A percentile compares a stretch with the other conserved stretches of the same genome.
phyloP scores from a whole-genome alignment of 2,329 filamentous ascomycete genomes.

The Pseudocercospora musae region DNA sequence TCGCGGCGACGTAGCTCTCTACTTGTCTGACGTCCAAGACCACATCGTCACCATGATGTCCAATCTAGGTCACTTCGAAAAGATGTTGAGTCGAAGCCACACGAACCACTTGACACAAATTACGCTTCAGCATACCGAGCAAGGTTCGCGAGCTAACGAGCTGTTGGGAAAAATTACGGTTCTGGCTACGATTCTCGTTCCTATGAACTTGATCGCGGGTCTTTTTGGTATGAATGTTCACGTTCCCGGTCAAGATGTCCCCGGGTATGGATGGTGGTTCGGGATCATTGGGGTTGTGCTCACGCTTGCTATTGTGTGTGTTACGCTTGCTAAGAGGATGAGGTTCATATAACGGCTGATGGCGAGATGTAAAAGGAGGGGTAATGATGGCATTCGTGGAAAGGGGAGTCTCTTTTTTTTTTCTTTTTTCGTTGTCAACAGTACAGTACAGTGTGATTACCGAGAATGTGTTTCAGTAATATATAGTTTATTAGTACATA shows the following conservation, averaged over 20 bases:
- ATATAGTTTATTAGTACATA: not conserved
- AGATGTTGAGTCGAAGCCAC: conserved; percentile 91
- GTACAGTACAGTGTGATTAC: not conserved
- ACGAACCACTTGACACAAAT: conserved; percentile 95
- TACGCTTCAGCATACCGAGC: conserved; percentile 83
- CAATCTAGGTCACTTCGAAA: conserved; percentile 92
- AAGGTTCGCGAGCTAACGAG: conserved; percentile 84
- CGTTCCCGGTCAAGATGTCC: conserved; percentile 59
- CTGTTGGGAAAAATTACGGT: conserved; percentile 94
- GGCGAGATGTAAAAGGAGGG: not conserved
- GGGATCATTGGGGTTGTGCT: conserved; percentile 58
- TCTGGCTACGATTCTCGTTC: conserved; percentile 90
- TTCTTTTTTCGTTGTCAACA: not conserved
- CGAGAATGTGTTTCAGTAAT: not conserved
- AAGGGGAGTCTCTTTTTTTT: not conserved
- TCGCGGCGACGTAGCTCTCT: conserved; percentile 92
- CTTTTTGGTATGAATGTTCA: conserved; percentile 84
- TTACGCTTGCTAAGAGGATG: conserved; percentile 43
- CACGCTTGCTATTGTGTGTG: conserved; percentile 39
- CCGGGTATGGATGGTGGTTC: conserved; percentile 56
- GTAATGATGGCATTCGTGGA: not conserved
- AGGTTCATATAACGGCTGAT: conserved; percentile 37
- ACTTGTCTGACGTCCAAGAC: conserved; percentile 96
- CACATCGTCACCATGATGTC: conserved; percentile 99
- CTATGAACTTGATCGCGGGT: conserved; percentile 86